These are phyloP conservation scores for Musa schizocarpa DNA, from an alignment of 176 grass and related monocot genomes.

Conservation along the genomic window DNA sequence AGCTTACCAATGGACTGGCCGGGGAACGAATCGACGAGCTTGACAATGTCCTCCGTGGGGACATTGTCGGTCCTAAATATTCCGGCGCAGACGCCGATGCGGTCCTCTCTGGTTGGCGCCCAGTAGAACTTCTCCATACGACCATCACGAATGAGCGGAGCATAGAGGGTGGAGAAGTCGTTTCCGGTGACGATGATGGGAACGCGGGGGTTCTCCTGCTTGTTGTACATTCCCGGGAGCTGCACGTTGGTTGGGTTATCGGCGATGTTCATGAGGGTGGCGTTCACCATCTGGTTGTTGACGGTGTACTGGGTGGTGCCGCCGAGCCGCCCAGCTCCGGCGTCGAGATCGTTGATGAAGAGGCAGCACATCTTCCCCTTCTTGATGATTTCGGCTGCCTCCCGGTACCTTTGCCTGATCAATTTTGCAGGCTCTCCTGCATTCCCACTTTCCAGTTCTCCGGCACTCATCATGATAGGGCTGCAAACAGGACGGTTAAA, in stretches of 20 bases:
- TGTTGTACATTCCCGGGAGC: constrained; percentile 23
- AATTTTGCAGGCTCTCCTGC: constrained; percentile 19
- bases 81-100: constrained; percentile 16
- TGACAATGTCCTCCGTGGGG: background rate
- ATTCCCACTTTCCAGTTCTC: constrained; percentile 19
- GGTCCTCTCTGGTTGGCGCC: constrained; percentile 16
- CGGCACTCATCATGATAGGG: constrained; percentile 22
- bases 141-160: constrained; percentile 17
- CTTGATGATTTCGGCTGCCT: constrained; percentile 6
- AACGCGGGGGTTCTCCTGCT: constrained; percentile 19
- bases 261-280: constrained; percentile 23
- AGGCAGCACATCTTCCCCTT: constrained; percentile 23
- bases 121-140: constrained; percentile 24
- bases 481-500: background rate
- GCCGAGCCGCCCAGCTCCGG: constrained; percentile 10
- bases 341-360: constrained; percentile 25
- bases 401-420: constrained; percentile 12
- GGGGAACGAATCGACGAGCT: constrained; percentile 4
- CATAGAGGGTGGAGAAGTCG: constrained; percentile 18
- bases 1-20: constrained; percentile 16
- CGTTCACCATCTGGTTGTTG: constrained; percentile 26
- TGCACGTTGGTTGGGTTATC: constrained; percentile 21
- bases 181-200: constrained; percentile 21
- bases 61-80: constrained; percentile 15
- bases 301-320: constrained; percentile 22